Conservation (phyloP, 192 early-diverging fungal species). For the Haplosporangium gracile region DNA sequence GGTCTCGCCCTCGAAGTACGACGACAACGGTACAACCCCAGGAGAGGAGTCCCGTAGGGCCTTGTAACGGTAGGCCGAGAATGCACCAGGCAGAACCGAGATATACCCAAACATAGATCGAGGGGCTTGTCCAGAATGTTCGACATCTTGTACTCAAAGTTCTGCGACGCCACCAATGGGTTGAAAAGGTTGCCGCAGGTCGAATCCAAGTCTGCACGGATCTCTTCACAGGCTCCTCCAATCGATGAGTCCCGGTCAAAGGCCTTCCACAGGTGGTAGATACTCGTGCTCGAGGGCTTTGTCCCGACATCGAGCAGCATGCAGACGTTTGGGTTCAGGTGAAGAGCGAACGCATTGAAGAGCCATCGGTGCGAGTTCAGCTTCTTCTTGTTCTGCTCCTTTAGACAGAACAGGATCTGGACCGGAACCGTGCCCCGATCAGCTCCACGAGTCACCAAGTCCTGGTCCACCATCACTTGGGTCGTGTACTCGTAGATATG, state of each 20-base stretch:
- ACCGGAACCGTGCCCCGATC: constrained; percentile 82
- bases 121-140: constrained; percentile 97
- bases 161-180: constrained; percentile 92
- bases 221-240: constrained; percentile 94
- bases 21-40: constrained; percentile 71
- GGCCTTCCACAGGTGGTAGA: constrained; percentile 92
- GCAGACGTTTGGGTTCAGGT: constrained; percentile 87
- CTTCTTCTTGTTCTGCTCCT: constrained; percentile 93
- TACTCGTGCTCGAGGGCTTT: constrained; percentile 81
- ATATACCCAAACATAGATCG: constrained; percentile 97
- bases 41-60: constrained; percentile 79
- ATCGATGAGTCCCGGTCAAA: constrained; percentile 85
- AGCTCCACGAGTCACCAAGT: constrained; percentile 73
- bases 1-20: constrained; percentile 94
- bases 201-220: constrained; percentile 86
- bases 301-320: constrained; percentile 94
- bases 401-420: constrained; percentile 92
- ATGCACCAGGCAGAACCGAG: constrained; percentile 93
- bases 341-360: constrained; percentile 91
- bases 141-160: constrained; percentile 98
- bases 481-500: constrained; percentile 96
- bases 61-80: constrained; percentile 91
- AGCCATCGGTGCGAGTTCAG: constrained; percentile 98
- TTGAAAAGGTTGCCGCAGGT: constrained; percentile 80
- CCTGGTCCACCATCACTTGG: constrained; percentile 74